Base-by-base conservation (phyloP, 306 rosid genomes). In the Prinsepia uniflora region DNA sequence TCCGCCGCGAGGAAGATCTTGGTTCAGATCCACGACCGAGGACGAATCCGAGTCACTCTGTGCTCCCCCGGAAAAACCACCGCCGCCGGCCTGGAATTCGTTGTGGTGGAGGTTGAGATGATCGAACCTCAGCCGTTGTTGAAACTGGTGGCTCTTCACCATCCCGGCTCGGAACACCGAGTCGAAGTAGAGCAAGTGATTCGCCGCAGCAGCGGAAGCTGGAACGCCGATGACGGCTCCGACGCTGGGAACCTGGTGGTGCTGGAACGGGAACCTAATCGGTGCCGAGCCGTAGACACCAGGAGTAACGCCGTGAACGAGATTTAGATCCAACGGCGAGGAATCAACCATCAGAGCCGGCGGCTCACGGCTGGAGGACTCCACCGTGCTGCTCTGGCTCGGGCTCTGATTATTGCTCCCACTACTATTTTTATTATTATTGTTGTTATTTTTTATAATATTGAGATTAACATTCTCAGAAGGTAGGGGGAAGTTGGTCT, bases 321-420 rank as follows among this genome's bases (percentile, higher is more conserved):
- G 71, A 56, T 89, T 90, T 41, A 89, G 97, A 39, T 95, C 88
- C 45, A 89, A 61, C 55, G 96, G 90, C 0, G 83, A 78, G 12
- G 99, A 94, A 18, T 87, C 99, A 0, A 81, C 83, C 81, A 81
- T 79, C 12, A 68, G 75, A 61, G 86, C 78, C 69, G 86, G 83
- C 67, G 84, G 84, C 42, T 84, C 96, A 6, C 89, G 96, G 85
- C 89, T 86, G 1, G 96, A 91, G 2, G 99, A 94, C 69, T 94
- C 99, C 13, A 91, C 96, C 73, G 97, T 89, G 79, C 97, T 91
- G 76, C 99, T 91, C 81, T 94, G 99, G 78, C 97, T 91, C 0
- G 99, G 96, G 67, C 96, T 89, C 11, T 67, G 87, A 57, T 73
- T 78, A 75, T 65, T 57, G 44, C 65, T 14, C 2, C 17, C 67